phyloP scores from a whole-genome alignment of 2,329 filamentous ascomycete genomes.

The Cercospora citrullina region DNA sequence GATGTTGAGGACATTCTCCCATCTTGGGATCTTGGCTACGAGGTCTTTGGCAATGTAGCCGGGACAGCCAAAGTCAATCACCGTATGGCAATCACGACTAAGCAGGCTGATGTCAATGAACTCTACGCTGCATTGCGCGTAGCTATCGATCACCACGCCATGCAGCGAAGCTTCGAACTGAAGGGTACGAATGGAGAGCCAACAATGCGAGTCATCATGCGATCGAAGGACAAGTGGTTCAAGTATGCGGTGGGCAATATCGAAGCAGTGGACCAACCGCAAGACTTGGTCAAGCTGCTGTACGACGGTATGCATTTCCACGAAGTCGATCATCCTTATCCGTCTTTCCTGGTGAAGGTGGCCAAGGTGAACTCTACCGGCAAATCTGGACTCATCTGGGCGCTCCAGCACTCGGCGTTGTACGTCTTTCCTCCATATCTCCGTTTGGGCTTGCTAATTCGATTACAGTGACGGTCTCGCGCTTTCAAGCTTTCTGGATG shows the following conservation, averaged over 20 bases:
- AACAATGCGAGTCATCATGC: conserved; percentile 14
- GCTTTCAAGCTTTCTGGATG: conserved; percentile 8
- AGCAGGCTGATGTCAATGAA: conserved; percentile 1
- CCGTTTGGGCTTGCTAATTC: not conserved
- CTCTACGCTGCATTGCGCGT: conserved; percentile 1
- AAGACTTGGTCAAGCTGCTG: conserved; percentile 9
- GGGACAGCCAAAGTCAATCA: conserved; percentile 10
- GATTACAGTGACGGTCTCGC: not conserved
- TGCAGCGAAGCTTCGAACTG: conserved; percentile 13
- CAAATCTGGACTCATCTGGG: conserved; percentile 12
- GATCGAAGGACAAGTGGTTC: conserved; percentile 13
- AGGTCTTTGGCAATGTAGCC: conserved; percentile 14
- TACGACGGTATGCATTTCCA: conserved; percentile 6
- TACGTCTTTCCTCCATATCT: not conserved
- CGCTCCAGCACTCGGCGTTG: conserved; percentile 14
- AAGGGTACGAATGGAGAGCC: conserved; percentile 4
- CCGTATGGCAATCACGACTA: conserved; percentile 12
- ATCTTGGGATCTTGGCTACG: conserved; percentile 12
- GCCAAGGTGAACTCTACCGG: conserved; percentile 6
- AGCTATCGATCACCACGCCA: conserved; percentile 2
- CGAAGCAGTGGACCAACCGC: not conserved
- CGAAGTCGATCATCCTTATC: conserved; percentile 6
- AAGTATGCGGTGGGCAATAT: conserved; percentile 5
- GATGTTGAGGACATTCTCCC: conserved; percentile 14
- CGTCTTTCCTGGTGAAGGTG: conserved; percentile 11